These are phyloP conservation scores for Psidium guajava DNA, from an alignment of 345 rosid genomes.

Conservation along the genomic window DNA sequence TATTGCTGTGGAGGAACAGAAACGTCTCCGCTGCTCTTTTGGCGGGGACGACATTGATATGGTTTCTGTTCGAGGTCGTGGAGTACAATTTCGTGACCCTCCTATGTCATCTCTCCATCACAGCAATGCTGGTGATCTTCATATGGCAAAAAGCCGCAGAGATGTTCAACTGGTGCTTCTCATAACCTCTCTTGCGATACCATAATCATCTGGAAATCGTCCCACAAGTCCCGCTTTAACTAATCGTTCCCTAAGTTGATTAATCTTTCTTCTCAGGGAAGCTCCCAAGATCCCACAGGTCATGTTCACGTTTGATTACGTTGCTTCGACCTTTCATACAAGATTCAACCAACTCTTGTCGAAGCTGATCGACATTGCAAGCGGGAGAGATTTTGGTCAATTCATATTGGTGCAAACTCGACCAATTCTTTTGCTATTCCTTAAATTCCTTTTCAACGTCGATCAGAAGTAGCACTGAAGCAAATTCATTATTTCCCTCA, in stretches of 20 bases:
- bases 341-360: constrained; percentile 31
- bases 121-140: constrained; percentile 61
- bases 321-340: constrained; percentile 29
- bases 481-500: not conserved
- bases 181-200: not conserved
- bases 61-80: constrained; percentile 84
- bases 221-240: not conserved
- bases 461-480: not conserved
- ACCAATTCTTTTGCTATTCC: not conserved
- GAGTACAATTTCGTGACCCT: constrained; percentile 81
- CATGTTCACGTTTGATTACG: constrained; percentile 23
- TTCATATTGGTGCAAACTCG: constrained; percentile 41
- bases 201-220: not conserved
- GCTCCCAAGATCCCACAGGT: constrained; percentile 34
- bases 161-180: constrained; percentile 45
- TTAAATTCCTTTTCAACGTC: not conserved
- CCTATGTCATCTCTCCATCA: constrained; percentile 54
- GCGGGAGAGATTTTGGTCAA: constrained; percentile 48
- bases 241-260: not conserved
- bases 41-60: constrained; percentile 44
- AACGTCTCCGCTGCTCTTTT: constrained; percentile 38
- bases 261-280: constrained; percentile 32
- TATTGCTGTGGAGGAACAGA: constrained; percentile 61
- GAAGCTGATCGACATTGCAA: constrained; percentile 42
- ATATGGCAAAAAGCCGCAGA: constrained; percentile 50